These are phyloP conservation scores for Pseudovirgaria hyperparasitica DNA, from an alignment of 2,329 filamentous ascomycete genomes.

Conservation along the genomic window DNA sequence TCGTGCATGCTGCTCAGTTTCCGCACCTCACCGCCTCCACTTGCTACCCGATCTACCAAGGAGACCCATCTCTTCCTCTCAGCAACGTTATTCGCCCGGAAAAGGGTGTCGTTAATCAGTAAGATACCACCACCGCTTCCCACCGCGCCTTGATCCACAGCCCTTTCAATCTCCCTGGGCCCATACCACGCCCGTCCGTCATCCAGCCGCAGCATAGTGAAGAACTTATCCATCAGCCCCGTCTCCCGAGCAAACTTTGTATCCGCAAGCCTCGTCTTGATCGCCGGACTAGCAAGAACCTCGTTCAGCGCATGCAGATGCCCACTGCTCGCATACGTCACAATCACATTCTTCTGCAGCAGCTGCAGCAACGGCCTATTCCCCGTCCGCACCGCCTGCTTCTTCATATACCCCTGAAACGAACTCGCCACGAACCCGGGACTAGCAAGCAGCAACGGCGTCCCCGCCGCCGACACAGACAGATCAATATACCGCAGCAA, in stretches of 20 bases:
- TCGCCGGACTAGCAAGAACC: constrained; percentile 68
- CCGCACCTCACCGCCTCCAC: constrained; percentile 72
- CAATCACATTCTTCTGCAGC: constrained; percentile 49
- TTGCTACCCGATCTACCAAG: constrained; percentile 76
- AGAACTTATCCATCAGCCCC: constrained; percentile 71
- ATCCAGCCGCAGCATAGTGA: constrained; percentile 64
- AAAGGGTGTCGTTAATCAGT: constrained; percentile 76
- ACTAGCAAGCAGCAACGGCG: constrained; percentile 72
- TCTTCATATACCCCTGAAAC: constrained; percentile 64
- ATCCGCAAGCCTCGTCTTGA: constrained; percentile 64
- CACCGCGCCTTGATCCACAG: constrained; percentile 77
- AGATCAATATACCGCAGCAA: constrained; percentile 71
- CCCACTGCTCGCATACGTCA: constrained; percentile 75
- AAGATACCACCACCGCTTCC: constrained; percentile 74
- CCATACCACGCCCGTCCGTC: constrained; percentile 90
- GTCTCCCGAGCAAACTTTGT: constrained; percentile 83
- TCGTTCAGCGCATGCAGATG: constrained; percentile 82
- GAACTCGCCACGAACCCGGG: constrained; percentile 76
- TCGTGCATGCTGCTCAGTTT: constrained; percentile 92
- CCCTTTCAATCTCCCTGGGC: constrained; percentile 64
- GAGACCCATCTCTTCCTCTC: constrained; percentile 69
- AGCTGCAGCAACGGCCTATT: constrained; percentile 59
- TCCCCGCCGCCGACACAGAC: constrained; percentile 10
- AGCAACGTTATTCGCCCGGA: constrained; percentile 67
- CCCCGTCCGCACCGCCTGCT: constrained; percentile 47